phyloP scores from a whole-genome alignment of 139 green algal genomes.

The Mesostigma viride region DNA sequence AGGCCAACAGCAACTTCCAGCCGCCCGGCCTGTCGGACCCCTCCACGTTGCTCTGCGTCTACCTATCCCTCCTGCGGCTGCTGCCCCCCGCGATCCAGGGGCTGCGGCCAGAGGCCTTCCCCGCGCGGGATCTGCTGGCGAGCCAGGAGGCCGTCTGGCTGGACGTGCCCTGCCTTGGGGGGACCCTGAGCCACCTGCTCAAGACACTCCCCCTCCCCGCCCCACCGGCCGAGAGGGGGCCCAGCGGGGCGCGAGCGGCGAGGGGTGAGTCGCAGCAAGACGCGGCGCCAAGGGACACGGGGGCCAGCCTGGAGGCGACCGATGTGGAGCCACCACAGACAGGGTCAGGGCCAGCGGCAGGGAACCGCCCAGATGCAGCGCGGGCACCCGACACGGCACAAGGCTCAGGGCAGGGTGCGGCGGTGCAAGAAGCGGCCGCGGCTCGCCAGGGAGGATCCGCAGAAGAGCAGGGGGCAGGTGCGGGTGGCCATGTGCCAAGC shows the following conservation, averaged over 20 bases:
- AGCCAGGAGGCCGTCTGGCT: slow-evolving; percentile 8
- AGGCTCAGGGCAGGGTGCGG: no score
- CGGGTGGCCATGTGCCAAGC: no score
- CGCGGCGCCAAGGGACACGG: background rate
- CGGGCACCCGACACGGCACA: no score
- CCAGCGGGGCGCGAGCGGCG: background rate
- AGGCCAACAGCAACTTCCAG: slow-evolving; percentile 47
- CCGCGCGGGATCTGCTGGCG: background rate
- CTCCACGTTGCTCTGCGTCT: slow-evolving; percentile 55
- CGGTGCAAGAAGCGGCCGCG: no score
- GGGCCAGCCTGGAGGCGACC: background rate
- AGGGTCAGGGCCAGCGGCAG: no score
- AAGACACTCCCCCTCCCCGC: slow-evolving; percentile 24
- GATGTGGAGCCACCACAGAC: no score
- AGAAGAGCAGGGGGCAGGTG: no score
- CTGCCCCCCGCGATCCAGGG: slow-evolving; percentile 19
- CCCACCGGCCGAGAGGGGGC: background rate
- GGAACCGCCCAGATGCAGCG: no score
- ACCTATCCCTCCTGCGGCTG: slow-evolving; percentile 59
- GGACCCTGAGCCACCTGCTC: slow-evolving; percentile 48
- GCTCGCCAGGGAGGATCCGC: no score
- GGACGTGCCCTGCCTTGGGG: slow-evolving; percentile 49
- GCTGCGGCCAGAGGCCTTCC: background rate
- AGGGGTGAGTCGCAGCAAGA: background rate
- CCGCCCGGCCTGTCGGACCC: slow-evolving; percentile 64